phyloP scores from a whole-genome alignment of 192 early-diverging fungal genomes.

The Obelidium mucronatum region DNA sequence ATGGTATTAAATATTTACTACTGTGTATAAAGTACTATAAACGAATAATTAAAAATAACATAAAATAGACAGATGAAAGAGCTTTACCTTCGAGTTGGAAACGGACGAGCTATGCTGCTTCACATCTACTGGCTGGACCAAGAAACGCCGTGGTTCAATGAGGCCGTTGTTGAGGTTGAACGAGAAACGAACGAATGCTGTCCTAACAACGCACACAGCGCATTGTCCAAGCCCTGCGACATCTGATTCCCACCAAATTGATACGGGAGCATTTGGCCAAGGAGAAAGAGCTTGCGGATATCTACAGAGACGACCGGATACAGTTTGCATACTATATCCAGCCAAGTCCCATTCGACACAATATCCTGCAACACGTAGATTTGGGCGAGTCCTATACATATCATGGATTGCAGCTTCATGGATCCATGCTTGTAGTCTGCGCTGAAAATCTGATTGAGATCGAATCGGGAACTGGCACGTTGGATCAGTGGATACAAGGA shows the following conservation, averaged over 20 bases:
- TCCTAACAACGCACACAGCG: too few relatives aligned
- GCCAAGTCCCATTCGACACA: not conserved
- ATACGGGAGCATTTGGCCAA: not conserved
- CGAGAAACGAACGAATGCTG: too few relatives aligned
- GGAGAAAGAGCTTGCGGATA: conserved; percentile 4
- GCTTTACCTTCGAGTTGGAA: not conserved
- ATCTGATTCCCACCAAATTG: not conserved
- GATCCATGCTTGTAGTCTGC: not conserved
- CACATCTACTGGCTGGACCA: not conserved
- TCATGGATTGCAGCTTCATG: not conserved
- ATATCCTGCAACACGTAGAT: not conserved
- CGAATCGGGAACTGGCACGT: not conserved
- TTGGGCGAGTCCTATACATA: not conserved
- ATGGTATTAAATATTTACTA: not conserved
- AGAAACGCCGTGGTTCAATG: not conserved
- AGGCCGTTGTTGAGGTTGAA: not conserved
- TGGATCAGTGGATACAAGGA: not conserved
- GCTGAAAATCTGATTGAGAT: not conserved
- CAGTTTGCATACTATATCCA: not conserved
- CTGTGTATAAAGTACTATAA: not conserved
- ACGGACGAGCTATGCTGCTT: not conserved
- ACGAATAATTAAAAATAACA: not conserved
- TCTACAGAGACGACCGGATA: not conserved
- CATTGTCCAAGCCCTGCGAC: not conserved
- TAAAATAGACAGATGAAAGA: not conserved